Conservation (phyloP, 177 flowering plant genomes). For the Telopea speciosissima region DNA sequence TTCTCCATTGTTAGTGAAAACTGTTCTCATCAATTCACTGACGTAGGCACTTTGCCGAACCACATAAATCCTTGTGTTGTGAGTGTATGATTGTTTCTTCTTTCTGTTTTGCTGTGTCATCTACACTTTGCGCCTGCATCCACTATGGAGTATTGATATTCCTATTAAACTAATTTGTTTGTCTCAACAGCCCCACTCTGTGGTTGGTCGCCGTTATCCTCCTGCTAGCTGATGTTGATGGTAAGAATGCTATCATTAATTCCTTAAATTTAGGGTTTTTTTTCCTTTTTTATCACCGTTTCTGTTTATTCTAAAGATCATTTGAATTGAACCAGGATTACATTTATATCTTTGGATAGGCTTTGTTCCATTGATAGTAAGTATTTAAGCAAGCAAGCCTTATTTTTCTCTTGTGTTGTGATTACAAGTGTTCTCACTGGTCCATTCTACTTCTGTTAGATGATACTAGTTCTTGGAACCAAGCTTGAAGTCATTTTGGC, state of each 20-base stretch:
- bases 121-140: no score
- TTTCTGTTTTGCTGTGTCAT: no score
- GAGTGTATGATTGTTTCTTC: no score
- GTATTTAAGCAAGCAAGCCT: slow-evolving; percentile 12
- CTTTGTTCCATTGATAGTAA: slow-evolving; percentile 43
- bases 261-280: no score
- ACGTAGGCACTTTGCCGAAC: no score
- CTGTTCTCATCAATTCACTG: no score
- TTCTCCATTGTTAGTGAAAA: no score
- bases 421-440: neutral
- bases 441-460: slow-evolving; percentile 20
- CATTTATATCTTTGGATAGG: slow-evolving; percentile 50
- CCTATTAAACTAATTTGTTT: neutral
- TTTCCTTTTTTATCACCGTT: neutral
- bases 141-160: no score
- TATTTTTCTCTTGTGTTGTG: neutral
- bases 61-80: no score
- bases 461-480: slow-evolving; percentile 46
- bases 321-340: slow-evolving; percentile 34
- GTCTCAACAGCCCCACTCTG: slow-evolving; percentile 45
- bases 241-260: slow-evolving; percentile 16
- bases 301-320: neutral
- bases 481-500: slow-evolving; percentile 47
- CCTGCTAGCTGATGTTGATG: slow-evolving; percentile 52
- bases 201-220: slow-evolving; percentile 56